phyloP scores from a whole-genome alignment of 2,329 filamentous ascomycete species.

The Penicillium sp. region DNA sequence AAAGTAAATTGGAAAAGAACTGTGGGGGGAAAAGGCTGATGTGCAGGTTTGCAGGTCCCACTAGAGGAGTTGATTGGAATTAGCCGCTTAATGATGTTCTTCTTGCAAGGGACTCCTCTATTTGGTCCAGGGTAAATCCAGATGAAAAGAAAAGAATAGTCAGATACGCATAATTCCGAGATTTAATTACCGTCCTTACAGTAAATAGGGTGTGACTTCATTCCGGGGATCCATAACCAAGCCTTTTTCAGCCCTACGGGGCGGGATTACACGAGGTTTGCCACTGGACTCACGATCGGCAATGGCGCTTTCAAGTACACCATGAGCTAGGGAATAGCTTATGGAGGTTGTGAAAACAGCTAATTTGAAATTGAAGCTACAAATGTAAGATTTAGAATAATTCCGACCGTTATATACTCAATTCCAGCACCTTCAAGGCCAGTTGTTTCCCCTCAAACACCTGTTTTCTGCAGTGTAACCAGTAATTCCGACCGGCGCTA shows the following conservation, averaged over 20 bases:
- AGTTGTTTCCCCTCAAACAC: background rate
- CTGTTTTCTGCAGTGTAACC: background rate
- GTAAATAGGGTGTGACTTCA: background rate
- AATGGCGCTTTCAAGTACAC: background rate
- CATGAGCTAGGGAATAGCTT: background rate
- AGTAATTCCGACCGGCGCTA: background rate
- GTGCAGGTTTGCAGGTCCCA: slow-evolving; percentile 1
- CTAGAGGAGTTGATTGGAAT: slow-evolving; percentile 1
- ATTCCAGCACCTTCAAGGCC: background rate
- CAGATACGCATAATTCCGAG: background rate
- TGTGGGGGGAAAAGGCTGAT: slow-evolving; percentile 5
- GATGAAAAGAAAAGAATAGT: background rate
- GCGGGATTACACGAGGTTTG: slow-evolving; percentile 7
- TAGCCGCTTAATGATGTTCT: background rate
- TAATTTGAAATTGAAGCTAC: too few species aligned
- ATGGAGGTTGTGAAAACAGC: too few species aligned
- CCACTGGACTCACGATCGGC: background rate
- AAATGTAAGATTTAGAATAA: too few species aligned
- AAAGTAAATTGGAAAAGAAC: slow-evolving; percentile 5
- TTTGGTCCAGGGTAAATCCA: background rate
- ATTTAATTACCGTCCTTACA: background rate
- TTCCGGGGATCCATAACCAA: slow-evolving; percentile 20
- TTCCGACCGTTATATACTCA: background rate
- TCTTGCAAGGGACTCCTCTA: background rate
- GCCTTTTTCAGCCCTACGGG: slow-evolving; percentile 33